Evolutionary conservation across 257 asterid genomes (phyloP).

Genomic region (Leptodermis oblonga): DNA sequence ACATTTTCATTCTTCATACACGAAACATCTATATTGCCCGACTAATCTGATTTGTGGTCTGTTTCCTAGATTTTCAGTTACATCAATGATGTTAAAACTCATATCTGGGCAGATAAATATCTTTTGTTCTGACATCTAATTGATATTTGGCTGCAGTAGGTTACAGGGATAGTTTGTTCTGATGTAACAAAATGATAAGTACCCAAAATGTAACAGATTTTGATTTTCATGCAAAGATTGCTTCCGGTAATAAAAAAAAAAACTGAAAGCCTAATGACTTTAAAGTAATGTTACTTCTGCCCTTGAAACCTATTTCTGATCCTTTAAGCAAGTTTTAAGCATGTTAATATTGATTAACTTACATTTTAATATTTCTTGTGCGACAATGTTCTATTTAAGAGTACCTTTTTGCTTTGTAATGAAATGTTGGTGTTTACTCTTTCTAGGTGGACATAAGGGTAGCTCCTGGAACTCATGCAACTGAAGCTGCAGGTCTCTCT

Average conservation of each 20-base stretch:
- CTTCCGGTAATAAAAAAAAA: too few species aligned
- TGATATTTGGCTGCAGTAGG: neutral
- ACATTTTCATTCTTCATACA: neutral
- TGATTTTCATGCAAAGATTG: neutral
- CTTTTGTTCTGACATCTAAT: neutral
- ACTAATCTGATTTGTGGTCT: neutral
- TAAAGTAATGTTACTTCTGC: neutral
- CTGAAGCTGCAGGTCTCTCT: conserved; percentile 92
- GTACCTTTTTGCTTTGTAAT: conserved; percentile 12
- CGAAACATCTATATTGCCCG: neutral
- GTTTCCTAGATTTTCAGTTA: neutral
- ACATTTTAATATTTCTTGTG: neutral
- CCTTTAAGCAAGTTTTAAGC: neutral
- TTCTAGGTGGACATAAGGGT: conserved; percentile 85
- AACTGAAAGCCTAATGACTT: neutral
- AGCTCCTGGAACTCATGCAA: conserved; percentile 90
- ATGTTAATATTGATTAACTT: neutral
- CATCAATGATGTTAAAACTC: neutral
- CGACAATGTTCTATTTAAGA: neutral
- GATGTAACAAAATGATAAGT: neutral
- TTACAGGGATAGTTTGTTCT: neutral
- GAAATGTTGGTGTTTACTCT: conserved; percentile 15
- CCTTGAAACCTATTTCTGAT: neutral
- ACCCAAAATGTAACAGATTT: neutral
- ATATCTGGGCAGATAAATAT: neutral